Evolutionary conservation across 228 moss, liverwort and hornwort species (phyloP).

Genomic region (Sphagnum magellanicum): DNA sequence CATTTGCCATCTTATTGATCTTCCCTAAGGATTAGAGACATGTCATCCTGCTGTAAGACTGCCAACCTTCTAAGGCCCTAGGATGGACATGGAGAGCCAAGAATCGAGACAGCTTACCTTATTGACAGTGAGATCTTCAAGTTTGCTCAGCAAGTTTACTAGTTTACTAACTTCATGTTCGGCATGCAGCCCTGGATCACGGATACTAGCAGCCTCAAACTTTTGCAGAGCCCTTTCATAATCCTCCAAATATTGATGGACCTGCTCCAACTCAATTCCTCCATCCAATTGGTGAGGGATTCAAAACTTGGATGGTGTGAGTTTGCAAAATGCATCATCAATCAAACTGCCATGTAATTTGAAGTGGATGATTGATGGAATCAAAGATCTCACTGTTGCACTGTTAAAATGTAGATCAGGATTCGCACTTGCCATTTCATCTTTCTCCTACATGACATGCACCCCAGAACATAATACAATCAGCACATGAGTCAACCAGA

Average conservation of each 20-base stretch:
- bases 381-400: constrained; percentile 38
- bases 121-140: constrained; percentile 43
- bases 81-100: too few relatives aligned
- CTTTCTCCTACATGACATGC: constrained; percentile 33
- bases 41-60: too few relatives aligned
- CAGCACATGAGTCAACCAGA: too few relatives aligned
- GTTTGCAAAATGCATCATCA: too few relatives aligned
- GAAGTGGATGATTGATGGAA: too few relatives aligned
- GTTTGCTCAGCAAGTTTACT: constrained; percentile 46
- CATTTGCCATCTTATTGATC: too few relatives aligned
- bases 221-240: constrained; percentile 62
- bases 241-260: constrained; percentile 61
- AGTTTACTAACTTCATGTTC: constrained; percentile 57
- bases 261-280: constrained; percentile 14
- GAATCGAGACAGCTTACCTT: constrained; percentile 18
- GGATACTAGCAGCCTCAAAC: constrained; percentile 49
- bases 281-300: too few relatives aligned
- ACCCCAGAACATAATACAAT: too few relatives aligned
- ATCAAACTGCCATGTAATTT: too few relatives aligned
- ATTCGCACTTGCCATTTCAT: constrained; percentile 49
- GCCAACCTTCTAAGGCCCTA: too few relatives aligned
- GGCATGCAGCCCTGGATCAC: constrained; percentile 58
- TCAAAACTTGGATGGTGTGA: too few relatives aligned
- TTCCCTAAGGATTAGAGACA: too few relatives aligned
- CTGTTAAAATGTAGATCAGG: constrained; percentile 67